Evolutionary conservation across 768 basidiomycete genomes (phyloP), one percentile per base, ranked within the genome.

Genomic region (Collybiopsis luxurians): DNA sequence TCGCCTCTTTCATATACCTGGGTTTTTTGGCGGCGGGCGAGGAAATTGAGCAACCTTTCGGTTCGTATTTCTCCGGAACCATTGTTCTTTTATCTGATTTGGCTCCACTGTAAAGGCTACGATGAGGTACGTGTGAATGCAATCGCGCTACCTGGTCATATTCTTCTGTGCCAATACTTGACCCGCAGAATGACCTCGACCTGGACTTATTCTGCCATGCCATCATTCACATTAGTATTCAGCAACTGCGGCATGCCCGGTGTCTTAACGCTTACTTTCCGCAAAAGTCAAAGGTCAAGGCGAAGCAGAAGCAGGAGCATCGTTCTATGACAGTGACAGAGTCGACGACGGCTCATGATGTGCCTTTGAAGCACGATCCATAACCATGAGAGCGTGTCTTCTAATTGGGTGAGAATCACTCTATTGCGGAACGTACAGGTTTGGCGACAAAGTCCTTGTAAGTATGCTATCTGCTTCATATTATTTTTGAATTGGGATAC

Each of bases 21-120:
- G 88, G 86, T 23, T 87, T 90, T 67, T 63, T 91, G 21, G 84
- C 87, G 5, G 85, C 87, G 1, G 87, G 84, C 28, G 83, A 86
- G 61, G 86, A 85, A 63, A 85, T 85, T 44, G 85, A 85, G 65
- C 85, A 86, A 64, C 84, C 85, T 0, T 86, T 86, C 63, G 84
- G 83, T 80, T 53, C 27, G 79, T 64, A 7, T 53, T 45, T 19
- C 48, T 1, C 45, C n/a, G 38, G 38, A 31, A 47, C 26, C 43
- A 27, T 17, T 9, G 30, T 44, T 27, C 27, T 53, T 12, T 42
- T 23, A 4, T 26, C 47, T 52, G 40, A 3, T 42, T 50, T 38
- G 3, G 9, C 9, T 24, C 11, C 51, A n/a, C 42, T 50, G 1
- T 28, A 23, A 56, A 82, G 82, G 85, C 4, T 87, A 86, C 61